phyloP scores from a whole-genome alignment of 2,329 filamentous ascomycete genomes.

The Trichophyton rubrum region DNA sequence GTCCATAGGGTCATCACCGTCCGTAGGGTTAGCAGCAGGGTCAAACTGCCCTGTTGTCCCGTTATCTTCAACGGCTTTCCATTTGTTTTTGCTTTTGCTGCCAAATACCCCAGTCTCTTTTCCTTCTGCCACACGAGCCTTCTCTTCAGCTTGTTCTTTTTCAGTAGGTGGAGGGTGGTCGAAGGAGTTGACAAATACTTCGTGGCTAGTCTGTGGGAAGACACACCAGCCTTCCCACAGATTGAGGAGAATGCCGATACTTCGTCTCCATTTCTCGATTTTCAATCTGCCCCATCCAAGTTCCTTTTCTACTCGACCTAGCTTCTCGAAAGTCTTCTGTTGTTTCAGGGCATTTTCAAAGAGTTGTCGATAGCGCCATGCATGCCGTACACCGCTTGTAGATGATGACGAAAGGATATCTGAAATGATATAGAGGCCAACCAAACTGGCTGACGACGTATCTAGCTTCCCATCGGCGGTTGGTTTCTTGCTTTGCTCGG shows the following conservation, averaged over 20 bases:
- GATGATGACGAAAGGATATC: slow-evolving; percentile 70
- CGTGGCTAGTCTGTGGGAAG: slow-evolving; percentile 63
- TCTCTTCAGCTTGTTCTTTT: slow-evolving; percentile 33
- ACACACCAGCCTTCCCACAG: slow-evolving; percentile 55
- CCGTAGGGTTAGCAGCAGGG: slow-evolving; percentile 1
- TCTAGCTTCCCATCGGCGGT: slow-evolving; percentile 42
- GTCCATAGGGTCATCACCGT: slow-evolving; percentile 13
- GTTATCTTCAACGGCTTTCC: slow-evolving; percentile 37
- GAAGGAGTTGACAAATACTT: slow-evolving; percentile 57
- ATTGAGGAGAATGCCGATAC: slow-evolving; percentile 54
- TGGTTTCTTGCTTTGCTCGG: slow-evolving; percentile 23
- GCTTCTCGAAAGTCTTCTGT: slow-evolving; percentile 57
- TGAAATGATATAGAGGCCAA: slow-evolving; percentile 66
- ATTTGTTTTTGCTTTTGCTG: slow-evolving; percentile 33
- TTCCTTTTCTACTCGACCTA: slow-evolving; percentile 61
- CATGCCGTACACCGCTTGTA: slow-evolving; percentile 65
- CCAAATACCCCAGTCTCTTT: slow-evolving; percentile 24
- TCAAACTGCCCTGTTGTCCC: slow-evolving; percentile 14
- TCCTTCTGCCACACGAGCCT: slow-evolving; percentile 32
- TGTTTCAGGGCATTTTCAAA: slow-evolving; percentile 61
- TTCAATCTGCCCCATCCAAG: slow-evolving; percentile 68
- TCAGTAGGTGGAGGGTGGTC: slow-evolving; percentile 52
- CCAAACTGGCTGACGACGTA: slow-evolving; percentile 58
- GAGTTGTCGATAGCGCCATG: slow-evolving; percentile 73
- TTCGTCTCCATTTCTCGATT: slow-evolving; percentile 73